Evolutionary conservation across 768 basidiomycete genomes (phyloP).

Genomic region (Tricholoma hemisulphureum): DNA sequence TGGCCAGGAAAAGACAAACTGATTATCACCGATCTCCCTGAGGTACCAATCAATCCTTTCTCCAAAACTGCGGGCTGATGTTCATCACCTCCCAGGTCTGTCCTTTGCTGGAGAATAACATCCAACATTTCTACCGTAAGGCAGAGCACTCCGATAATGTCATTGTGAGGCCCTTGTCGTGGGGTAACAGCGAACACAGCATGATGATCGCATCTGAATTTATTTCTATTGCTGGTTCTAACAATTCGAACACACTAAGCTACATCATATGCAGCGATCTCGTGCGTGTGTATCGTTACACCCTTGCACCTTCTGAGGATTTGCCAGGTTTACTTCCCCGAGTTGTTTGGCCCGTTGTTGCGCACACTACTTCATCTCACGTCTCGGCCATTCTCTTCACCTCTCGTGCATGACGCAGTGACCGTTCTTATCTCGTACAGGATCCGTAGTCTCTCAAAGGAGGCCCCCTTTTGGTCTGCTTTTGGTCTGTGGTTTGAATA

Average conservation of each 20-base stretch:
- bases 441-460: slow-evolving; percentile 68
- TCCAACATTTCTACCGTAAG: slow-evolving; percentile 14
- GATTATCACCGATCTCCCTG: slow-evolving; percentile 75
- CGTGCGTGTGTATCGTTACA: slow-evolving; percentile 42
- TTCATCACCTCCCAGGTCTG: slow-evolving; percentile 37
- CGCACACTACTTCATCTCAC: slow-evolving; percentile 74
- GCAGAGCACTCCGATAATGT: slow-evolving; percentile 22
- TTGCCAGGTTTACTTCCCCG: slow-evolving; percentile 78
- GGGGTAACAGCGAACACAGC: slow-evolving; percentile 59
- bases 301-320: slow-evolving; percentile 1
- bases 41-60: slow-evolving; percentile 48
- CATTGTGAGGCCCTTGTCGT: slow-evolving; percentile 59
- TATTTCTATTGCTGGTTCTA: slow-evolving; percentile 1
- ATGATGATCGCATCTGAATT: slow-evolving; percentile 40
- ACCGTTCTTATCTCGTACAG: slow-evolving; percentile 72
- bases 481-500: slow-evolving; percentile 80
- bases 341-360: slow-evolving; percentile 74
- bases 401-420: slow-evolving; percentile 17
- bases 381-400: slow-evolving; percentile 42
- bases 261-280: slow-evolving; percentile 85
- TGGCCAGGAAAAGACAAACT: slow-evolving; percentile 43
- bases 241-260: slow-evolving; percentile 34
- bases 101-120: slow-evolving; percentile 42
- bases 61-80: not conserved
- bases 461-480: slow-evolving; percentile 73